Evolutionary conservation across 805 yeast species (phyloP).

Genomic region (Wickerhamomyces bovis): DNA sequence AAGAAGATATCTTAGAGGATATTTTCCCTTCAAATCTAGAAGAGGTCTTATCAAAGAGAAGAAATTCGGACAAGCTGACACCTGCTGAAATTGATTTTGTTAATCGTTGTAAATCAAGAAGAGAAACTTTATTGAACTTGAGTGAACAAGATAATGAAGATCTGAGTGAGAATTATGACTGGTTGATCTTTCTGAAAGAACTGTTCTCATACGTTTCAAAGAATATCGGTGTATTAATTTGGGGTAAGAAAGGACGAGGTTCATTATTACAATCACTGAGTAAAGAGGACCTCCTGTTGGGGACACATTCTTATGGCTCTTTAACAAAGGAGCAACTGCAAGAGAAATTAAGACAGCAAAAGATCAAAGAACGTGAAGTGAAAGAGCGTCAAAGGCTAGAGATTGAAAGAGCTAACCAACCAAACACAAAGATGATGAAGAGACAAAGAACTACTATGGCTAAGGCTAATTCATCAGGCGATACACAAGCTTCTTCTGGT

Average conservation of each 20-base stretch:
- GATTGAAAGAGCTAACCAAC: neutral
- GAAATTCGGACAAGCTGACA: constrained; percentile 36
- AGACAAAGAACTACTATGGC: constrained; percentile 4
- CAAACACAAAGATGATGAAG: neutral
- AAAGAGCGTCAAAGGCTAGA: constrained; percentile 13
- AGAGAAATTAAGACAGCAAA: constrained; percentile 12
- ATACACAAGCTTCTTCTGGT: constrained; percentile 8
- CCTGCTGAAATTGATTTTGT: constrained; percentile 80
- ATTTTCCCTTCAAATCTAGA: constrained; percentile 67
- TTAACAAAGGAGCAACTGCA: constrained; percentile 20
- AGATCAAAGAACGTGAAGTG: constrained; percentile 10
- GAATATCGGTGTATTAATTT: constrained; percentile 63
- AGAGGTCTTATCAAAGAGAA: constrained; percentile 30
- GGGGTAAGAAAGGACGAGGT: constrained; percentile 51
- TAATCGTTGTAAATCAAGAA: constrained; percentile 64
- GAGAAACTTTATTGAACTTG: constrained; percentile 47
- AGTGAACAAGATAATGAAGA: constrained; percentile 41
- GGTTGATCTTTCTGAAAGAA: constrained; percentile 79
- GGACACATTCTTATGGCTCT: constrained; percentile 2
- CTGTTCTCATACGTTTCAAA: constrained; percentile 72
- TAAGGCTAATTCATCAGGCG: neutral
- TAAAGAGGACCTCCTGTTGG: neutral
- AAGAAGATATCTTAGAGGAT: constrained; percentile 63
- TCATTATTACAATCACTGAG: constrained; percentile 7
- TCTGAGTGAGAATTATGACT: constrained; percentile 69